These are phyloP conservation scores for Batrachochytrium dendrobatidis DNA, from an alignment of 371 early-diverging fungal species.

Conservation along the genomic window DNA sequence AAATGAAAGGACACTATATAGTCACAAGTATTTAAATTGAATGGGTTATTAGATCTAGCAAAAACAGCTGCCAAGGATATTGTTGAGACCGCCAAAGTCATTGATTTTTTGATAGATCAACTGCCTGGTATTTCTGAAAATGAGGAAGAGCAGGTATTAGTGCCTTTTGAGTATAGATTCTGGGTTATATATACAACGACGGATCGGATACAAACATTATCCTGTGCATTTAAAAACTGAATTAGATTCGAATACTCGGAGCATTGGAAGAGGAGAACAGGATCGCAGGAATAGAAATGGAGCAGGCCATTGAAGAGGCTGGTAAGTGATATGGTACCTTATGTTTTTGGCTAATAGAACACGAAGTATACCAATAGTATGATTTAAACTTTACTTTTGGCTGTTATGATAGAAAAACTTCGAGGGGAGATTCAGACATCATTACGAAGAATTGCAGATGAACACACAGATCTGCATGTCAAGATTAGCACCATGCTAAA, in stretches of 20 bases:
- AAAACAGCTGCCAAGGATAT: slow-evolving; percentile 58
- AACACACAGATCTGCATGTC: no score
- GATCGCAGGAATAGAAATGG: slow-evolving; percentile 21
- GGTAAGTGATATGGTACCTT: slow-evolving; percentile 13
- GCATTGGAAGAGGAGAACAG: slow-evolving; percentile 21
- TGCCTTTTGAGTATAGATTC: not conserved
- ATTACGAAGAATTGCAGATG: no score
- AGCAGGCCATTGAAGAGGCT: slow-evolving; percentile 14
- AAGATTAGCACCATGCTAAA: no score
- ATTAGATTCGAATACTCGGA: slow-evolving; percentile 12
- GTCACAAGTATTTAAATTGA: not conserved
- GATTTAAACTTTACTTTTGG: no score
- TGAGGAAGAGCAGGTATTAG: slow-evolving; percentile 60
- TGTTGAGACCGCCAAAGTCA: slow-evolving; percentile 62
- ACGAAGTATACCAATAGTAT: no score
- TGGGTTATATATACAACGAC: not conserved
- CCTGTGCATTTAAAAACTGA: no score
- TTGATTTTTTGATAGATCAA: slow-evolving; percentile 59
- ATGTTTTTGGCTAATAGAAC: no score
- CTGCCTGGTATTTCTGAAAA: slow-evolving; percentile 58
- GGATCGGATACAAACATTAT: not conserved
- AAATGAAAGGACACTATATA: no score
- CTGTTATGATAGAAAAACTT: no score
- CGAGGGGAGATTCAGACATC: no score
- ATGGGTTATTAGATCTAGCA: slow-evolving; percentile 40